Conservation (phyloP, 2,329 filamentous ascomycete species). For the Colletotrichum sp. region DNA sequence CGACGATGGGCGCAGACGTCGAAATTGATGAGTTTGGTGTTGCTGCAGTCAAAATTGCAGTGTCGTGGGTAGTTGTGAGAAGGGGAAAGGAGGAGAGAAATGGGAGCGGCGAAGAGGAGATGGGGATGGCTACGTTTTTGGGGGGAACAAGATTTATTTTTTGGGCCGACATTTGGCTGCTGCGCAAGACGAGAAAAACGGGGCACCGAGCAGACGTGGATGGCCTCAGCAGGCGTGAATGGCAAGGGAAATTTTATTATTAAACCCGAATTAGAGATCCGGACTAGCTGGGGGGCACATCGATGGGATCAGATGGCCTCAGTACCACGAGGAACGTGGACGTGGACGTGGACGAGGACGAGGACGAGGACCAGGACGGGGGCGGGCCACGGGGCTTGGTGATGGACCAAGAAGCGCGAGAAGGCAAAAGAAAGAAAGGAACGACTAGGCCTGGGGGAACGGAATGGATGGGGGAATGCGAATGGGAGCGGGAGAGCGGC, state of each 20-base stretch:
- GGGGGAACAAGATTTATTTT: constrained; percentile 47
- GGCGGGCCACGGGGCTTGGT: not conserved
- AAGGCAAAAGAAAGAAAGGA: not conserved
- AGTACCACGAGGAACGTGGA: constrained; percentile 25
- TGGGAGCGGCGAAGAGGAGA: constrained; percentile 35
- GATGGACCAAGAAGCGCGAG: not conserved
- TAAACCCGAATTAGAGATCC: constrained; percentile 24
- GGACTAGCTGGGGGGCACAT: constrained; percentile 21
- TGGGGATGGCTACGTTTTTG: constrained; percentile 60
- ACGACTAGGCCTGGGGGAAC: not conserved
- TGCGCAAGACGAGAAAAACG: constrained; percentile 50
- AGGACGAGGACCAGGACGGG: not conserved
- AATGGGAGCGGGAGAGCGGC: constrained; percentile 3
- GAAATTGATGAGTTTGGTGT: constrained; percentile 44
- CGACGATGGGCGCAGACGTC: constrained; percentile 26
- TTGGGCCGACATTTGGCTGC: constrained; percentile 36
- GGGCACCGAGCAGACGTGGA: constrained; percentile 39
- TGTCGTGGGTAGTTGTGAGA: constrained; percentile 34
- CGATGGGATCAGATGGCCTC: constrained; percentile 22
- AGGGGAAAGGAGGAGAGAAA: constrained; percentile 30
- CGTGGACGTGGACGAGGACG: not conserved
- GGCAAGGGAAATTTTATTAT: constrained; percentile 42
- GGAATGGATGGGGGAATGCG: constrained; percentile 19
- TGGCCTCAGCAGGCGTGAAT: constrained; percentile 21
- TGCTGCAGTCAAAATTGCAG: constrained; percentile 38